These are phyloP conservation scores for Neltuma alba DNA, from an alignment of 306 rosid genomes.

Conservation along the genomic window DNA sequence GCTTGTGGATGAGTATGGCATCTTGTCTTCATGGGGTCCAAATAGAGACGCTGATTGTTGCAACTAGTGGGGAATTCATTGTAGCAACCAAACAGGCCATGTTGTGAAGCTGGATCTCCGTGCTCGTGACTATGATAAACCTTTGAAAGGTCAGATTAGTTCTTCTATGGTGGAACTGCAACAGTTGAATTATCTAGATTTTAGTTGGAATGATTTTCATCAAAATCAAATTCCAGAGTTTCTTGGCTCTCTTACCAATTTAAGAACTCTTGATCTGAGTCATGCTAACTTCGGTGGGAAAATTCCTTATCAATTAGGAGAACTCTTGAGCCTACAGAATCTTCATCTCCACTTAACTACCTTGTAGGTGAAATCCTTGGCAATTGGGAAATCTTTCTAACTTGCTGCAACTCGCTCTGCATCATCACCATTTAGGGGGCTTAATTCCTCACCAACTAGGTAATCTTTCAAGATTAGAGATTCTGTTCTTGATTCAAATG, in stretches of 20 bases:
- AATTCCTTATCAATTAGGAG: background rate
- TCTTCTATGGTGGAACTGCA: background rate
- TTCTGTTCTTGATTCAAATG: background rate
- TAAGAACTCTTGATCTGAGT: background rate
- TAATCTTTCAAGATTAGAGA: background rate
- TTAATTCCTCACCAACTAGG: background rate
- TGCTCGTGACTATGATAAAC: background rate
- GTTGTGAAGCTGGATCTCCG: background rate
- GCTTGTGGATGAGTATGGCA: background rate
- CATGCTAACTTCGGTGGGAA: background rate
- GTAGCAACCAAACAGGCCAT: background rate
- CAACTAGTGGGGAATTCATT: background rate
- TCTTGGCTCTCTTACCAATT: background rate
- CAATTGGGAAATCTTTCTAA: background rate
- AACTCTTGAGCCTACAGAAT: background rate
- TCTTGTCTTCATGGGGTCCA: background rate
- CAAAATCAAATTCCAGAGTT: background rate
- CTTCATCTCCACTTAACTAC: background rate
- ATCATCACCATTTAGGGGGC: background rate
- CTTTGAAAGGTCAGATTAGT: background rate
- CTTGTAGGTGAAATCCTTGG: background rate
- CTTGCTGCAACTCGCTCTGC: background rate
- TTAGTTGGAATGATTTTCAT: background rate
- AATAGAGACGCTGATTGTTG: background rate
- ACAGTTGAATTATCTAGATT: background rate